A percentile compares a stretch with the other conserved stretches of the same genome.
Evolutionary conservation across 1,139 yeast species (phyloP).

Genomic region (Scheffersomyces parashehatae): DNA sequence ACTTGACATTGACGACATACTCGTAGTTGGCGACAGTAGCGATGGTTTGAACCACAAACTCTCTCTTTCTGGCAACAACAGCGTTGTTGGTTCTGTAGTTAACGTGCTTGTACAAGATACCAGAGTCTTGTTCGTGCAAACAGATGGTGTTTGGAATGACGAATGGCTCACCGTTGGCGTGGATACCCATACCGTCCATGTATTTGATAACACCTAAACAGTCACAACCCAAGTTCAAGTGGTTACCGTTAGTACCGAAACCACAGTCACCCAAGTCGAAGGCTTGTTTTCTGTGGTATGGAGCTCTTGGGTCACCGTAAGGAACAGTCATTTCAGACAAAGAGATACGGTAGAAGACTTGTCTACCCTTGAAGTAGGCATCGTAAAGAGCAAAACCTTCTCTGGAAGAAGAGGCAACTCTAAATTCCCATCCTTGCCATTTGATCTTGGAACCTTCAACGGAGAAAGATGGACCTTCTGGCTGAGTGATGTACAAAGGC

Average conservation of each 20-base stretch:
- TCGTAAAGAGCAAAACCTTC: conserved; percentile 85
- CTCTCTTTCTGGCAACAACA: conserved; percentile 82
- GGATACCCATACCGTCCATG: conserved; percentile 64
- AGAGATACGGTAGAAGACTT: conserved; percentile 73
- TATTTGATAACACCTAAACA: conserved; percentile 86
- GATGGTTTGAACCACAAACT: conserved; percentile 80
- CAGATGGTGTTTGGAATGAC: conserved; percentile 75
- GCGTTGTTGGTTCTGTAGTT: conserved; percentile 77
- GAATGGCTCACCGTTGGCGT: conserved; percentile 64
- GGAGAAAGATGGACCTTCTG: conserved; percentile 84
- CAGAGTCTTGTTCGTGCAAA: conserved; percentile 87
- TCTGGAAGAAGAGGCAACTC: conserved; percentile 73
- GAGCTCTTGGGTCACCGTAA: conserved; percentile 88
- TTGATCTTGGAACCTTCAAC: conserved; percentile 61
- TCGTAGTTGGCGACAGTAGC: conserved; percentile 92
- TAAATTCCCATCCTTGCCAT: conserved; percentile 93
- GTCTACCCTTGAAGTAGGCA: conserved; percentile 78
- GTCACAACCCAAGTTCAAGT: conserved; percentile 79
- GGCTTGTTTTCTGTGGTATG: conserved; percentile 90
- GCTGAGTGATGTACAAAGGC: conserved; percentile 76
- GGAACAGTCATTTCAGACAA: conserved; percentile 92
- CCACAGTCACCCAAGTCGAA: conserved; percentile 93
- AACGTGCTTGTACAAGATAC: conserved; percentile 80
- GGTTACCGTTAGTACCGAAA: conserved; percentile 78
- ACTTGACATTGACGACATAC: conserved; percentile 74